A percentile compares a stretch with the other conserved stretches of the same genome.
Conservation (phyloP, 1,284 basidiomycete species). For the Sanghuangporus baumii region DNA sequence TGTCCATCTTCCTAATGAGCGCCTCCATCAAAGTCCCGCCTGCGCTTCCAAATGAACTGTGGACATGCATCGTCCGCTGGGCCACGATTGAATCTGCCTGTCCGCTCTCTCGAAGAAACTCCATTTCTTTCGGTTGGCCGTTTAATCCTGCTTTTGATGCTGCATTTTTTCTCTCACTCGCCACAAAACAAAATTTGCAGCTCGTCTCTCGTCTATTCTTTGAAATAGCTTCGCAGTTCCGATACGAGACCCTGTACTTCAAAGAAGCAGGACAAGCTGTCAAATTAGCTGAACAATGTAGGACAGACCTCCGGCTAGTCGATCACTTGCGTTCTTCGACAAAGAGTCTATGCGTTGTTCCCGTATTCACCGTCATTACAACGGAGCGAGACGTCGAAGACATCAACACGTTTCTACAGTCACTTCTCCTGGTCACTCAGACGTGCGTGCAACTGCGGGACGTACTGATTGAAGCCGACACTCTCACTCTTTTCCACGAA, state of each 20-base stretch:
- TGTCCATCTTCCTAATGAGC: background rate
- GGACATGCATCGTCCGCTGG: background rate
- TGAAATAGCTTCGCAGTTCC: background rate
- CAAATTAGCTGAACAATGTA: background rate
- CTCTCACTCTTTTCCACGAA: background rate
- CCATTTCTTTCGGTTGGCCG: slow-evolving; percentile 3
- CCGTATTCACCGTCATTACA: background rate
- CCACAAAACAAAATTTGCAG: background rate
- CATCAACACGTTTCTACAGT: background rate
- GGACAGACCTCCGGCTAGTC: background rate
- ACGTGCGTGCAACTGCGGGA: background rate
- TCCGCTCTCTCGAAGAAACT: background rate
- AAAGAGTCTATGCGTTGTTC: background rate
- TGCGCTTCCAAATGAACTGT: slow-evolving; percentile 1
- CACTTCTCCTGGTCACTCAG: background rate
- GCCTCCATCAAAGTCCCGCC: background rate
- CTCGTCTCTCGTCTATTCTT: slow-evolving; percentile 4
- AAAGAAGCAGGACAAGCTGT: background rate
- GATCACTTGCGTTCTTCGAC: background rate
- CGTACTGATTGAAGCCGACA: slow-evolving; percentile 1
- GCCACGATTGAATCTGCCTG: background rate
- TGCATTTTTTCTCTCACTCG: slow-evolving; percentile 1
- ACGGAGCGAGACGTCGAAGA: background rate
- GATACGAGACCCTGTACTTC: slow-evolving; percentile 6
- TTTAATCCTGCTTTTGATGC: background rate